Percentiles rank a stretch among this genome's conserved stretches.
phyloP scores from a whole-genome alignment of 164 flowering plant species.

The Stephania japonica region DNA sequence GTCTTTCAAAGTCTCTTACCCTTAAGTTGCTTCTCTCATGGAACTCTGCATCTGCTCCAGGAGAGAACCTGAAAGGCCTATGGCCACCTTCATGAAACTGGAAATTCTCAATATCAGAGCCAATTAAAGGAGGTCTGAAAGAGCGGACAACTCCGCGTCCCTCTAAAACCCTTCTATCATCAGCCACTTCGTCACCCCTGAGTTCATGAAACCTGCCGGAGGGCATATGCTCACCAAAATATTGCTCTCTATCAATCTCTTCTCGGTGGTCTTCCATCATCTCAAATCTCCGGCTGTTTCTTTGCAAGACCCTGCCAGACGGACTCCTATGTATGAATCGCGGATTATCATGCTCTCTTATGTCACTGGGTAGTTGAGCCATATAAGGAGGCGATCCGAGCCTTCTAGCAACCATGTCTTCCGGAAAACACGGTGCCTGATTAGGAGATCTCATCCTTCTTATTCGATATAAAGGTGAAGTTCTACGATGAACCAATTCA shows the following conservation, averaged over 20 bases:
- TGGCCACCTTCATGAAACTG: conserved; percentile 38
- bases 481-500: conserved; percentile 36
- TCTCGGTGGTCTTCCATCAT: conserved; percentile 36
- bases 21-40: conserved; percentile 39
- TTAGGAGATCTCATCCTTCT: conserved; percentile 51
- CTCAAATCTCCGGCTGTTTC: conserved; percentile 40
- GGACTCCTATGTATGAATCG: conserved; percentile 38
- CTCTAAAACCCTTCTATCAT: conserved; percentile 47
- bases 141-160: conserved; percentile 42
- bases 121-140: conserved; percentile 38
- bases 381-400: conserved; percentile 39
- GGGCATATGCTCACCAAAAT: conserved; percentile 30
- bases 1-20: conserved; percentile 52
- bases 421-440: conserved; percentile 31
- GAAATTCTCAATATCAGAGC: conserved; percentile 30
- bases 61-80: conserved; percentile 42
- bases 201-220: conserved; percentile 42
- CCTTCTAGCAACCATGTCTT: conserved; percentile 38
- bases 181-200: conserved; percentile 32
- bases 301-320: conserved; percentile 31
- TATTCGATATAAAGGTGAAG: conserved; percentile 41
- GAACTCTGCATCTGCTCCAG: conserved; percentile 34
- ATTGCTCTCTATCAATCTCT: conserved; percentile 42
- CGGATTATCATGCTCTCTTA: conserved; percentile 34
- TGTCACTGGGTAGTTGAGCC: conserved; percentile 28